These are phyloP conservation scores for Phellopilus nigrolimitatus DNA, from an alignment of 1,284 basidiomycete genomes.

Conservation along the genomic window DNA sequence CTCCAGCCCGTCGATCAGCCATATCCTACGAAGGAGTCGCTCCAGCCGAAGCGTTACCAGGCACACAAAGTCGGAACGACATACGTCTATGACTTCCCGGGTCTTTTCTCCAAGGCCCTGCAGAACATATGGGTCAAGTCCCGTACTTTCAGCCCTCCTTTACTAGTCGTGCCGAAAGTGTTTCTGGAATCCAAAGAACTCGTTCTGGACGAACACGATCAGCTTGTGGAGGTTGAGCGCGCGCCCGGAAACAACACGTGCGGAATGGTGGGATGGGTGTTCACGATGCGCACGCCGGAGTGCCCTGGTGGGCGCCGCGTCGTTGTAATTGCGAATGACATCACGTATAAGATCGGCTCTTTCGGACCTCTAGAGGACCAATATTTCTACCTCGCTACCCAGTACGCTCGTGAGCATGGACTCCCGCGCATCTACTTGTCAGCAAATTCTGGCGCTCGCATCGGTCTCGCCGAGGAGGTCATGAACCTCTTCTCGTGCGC, in stretches of 20 bases:
- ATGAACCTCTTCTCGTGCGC: conserved; percentile 88
- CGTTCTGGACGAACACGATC: conserved; percentile 90
- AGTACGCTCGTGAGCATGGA: conserved; percentile 86
- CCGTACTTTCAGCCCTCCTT: conserved; percentile 57
- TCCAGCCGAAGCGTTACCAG: conserved; percentile 98
- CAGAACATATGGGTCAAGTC: conserved; percentile 89
- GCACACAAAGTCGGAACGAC: conserved; percentile 99
- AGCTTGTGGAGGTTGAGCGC: conserved; percentile 85
- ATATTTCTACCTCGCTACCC: conserved; percentile 93
- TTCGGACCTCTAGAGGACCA: conserved; percentile 96
- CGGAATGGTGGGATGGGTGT: conserved; percentile 99
- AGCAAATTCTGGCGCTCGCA: conserved; percentile 96
- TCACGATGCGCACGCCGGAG: conserved; percentile 91
- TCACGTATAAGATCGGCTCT: conserved; percentile 98
- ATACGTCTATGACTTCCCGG: conserved; percentile 99
- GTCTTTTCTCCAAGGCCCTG: conserved; percentile 95
- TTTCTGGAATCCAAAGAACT: conserved; percentile 85
- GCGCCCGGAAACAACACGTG: conserved; percentile 92
- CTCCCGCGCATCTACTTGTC: conserved; percentile 96
- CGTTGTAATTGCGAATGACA: conserved; percentile 96
- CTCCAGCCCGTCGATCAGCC: conserved; percentile 88
- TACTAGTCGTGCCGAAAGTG: conserved; percentile 70
- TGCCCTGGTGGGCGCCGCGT: conserved; percentile 85
- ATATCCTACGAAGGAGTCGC: conserved; percentile 97
- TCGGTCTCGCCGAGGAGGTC: conserved; percentile 93